Conservation (phyloP, 345 rosid species). For the Populus simonii region DNA sequence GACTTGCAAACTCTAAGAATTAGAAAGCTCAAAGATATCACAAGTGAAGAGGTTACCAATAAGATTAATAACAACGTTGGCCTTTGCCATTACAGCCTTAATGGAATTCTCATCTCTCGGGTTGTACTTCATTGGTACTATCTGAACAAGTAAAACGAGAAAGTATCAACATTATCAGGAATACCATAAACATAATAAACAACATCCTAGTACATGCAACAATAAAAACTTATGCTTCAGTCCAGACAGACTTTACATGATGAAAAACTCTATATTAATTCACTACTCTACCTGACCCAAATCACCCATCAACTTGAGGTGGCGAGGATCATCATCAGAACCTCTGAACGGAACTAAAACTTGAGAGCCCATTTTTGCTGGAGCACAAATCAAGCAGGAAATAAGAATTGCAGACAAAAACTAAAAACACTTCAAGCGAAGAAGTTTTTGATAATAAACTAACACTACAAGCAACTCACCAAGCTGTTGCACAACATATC, state of each 20-base stretch:
- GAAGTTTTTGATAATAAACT: neutral
- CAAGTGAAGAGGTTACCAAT: constrained; percentile 51
- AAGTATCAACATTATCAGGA: neutral
- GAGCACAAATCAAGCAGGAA: neutral
- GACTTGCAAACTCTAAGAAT: neutral
- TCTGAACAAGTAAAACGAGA: constrained; percentile 43
- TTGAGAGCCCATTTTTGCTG: constrained; percentile 86
- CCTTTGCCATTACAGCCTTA: constrained; percentile 99
- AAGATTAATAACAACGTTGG: constrained; percentile 94
- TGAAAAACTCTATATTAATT: neutral
- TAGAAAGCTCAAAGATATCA: neutral
- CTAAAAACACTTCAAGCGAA: neutral
- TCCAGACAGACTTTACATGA: neutral
- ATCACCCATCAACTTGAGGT: constrained; percentile 99
- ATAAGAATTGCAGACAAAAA: neutral
- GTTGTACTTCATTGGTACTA: constrained; percentile 88
- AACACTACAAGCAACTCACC: constrained; percentile 48
- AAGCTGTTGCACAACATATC: constrained; percentile 96
- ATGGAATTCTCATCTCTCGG: constrained; percentile 89
- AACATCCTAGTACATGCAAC: neutral
- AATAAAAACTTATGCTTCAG: neutral
- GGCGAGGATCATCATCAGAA: constrained; percentile 84
- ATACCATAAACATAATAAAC: neutral
- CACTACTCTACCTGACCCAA: constrained; percentile 73
- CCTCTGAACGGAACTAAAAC: constrained; percentile 96